phyloP scores from a whole-genome alignment of 2,329 filamentous ascomycete genomes.

The Alternaria ventricosa region DNA sequence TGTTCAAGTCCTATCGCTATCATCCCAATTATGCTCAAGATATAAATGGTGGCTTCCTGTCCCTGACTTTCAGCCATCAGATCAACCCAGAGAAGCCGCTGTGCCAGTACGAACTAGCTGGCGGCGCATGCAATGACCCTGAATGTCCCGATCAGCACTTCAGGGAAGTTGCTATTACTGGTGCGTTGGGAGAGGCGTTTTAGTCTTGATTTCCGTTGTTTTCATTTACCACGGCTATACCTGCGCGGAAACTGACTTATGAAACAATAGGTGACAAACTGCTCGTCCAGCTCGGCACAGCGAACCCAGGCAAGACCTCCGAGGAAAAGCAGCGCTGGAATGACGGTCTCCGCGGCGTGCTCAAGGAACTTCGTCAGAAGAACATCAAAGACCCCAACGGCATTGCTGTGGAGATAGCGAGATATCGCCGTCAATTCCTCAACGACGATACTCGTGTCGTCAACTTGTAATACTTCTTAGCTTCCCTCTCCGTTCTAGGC shows the following conservation, averaged over 20 bases:
- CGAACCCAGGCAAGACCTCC: constrained; percentile 66
- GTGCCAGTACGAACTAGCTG: constrained; percentile 77
- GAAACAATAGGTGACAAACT: constrained; percentile 71
- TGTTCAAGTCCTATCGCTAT: constrained; percentile 88
- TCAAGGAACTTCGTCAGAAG: constrained; percentile 47
- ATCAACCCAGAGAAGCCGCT: constrained; percentile 78
- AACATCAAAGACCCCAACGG: constrained; percentile 48
- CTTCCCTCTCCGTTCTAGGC: neutral
- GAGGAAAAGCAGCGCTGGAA: constrained; percentile 63
- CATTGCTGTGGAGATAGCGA: constrained; percentile 48
- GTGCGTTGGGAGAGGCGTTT: constrained; percentile 64
- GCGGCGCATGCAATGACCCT: constrained; percentile 74
- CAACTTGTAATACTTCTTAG: constrained; percentile 33
- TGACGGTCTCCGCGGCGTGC: constrained; percentile 45
- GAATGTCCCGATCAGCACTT: constrained; percentile 85
- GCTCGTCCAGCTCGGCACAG: constrained; percentile 72
- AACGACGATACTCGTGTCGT: constrained; percentile 49
- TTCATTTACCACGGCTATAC: constrained; percentile 27
- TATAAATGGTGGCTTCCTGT: constrained; percentile 79
- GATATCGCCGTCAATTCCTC: constrained; percentile 50
- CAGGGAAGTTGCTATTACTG: constrained; percentile 71
- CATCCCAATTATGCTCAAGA: constrained; percentile 76
- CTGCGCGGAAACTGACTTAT: constrained; percentile 48
- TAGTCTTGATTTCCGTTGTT: constrained; percentile 17
- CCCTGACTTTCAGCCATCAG: constrained; percentile 90